Evolutionary conservation across 495 filamentous ascomycete genomes (phyloP), one percentile per base, ranked within the genome.

Genomic region (Tuber brumale): DNA sequence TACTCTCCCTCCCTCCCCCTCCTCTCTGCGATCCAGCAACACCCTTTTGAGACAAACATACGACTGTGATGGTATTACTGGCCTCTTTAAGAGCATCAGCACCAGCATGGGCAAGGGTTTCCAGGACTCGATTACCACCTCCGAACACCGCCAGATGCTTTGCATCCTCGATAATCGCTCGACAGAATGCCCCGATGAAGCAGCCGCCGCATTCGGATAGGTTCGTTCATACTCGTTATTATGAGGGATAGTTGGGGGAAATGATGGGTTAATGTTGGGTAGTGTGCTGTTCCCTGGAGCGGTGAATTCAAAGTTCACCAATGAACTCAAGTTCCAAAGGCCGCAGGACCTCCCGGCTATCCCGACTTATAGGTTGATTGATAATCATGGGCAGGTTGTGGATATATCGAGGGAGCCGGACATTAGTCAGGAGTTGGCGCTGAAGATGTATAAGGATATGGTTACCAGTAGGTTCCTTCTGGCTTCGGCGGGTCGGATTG

Each of bases 211-310:
- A 81, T 74, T 81, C 79, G 5, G 61, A 81, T 69, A 81, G 79
- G 79, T 81, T 73, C n/a, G 10, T 44, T 16, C 66, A 70, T 48
- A 35, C 18, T 5, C 16, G 14, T 16, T 5, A 66, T 35, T 66
- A 14, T 0, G 31, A 31, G 27, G 31, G 57, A 35, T 27, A 35
- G 27, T 8, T 66, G 57, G 57, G 51, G 27, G 27, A 66, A 27
- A 31, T 61, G 10, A 61, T 14, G 10, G 51, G 18, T 31, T 74
- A 46, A 19, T 10, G 61, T 37, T 89, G 91, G 42, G 91, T 46
- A 85, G 85, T 79, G 93, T 99, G 66, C 90, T 91, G 46, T 99
- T 99, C 78, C 95, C 95, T 0, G 95, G 95, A n/a, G 96, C 96
- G 0, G 88, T 99, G 42, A 92, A 96, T 84, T 95, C 92, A 85